phyloP scores from a whole-genome alignment of 225 moss, liverwort and hornwort species.

The Takakia lepidozioides region DNA sequence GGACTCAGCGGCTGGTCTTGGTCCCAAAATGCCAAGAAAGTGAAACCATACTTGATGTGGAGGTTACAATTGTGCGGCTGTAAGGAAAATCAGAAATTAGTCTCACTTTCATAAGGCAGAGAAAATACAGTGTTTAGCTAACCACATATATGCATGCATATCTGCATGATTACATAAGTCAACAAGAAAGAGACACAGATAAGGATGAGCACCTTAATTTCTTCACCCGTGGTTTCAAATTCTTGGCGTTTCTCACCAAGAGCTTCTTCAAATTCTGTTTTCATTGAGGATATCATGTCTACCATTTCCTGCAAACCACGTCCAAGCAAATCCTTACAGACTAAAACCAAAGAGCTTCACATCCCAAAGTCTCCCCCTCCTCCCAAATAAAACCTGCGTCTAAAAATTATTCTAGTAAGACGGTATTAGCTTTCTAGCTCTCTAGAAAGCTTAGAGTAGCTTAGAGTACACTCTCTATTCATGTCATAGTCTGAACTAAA shows the following conservation, averaged over 20 bases:
- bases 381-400: not conserved
- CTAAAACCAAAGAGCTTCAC: too few relatives aligned
- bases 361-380: too few relatives aligned
- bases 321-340: not conserved
- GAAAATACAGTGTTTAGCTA: not conserved
- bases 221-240: conserved; percentile 46
- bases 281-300: conserved; percentile 56
- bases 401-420: not conserved
- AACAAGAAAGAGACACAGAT: not conserved
- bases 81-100: not conserved
- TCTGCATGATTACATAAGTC: too few relatives aligned
- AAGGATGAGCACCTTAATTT: conserved; percentile 36
- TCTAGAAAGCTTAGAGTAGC: too few relatives aligned
- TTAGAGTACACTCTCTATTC: too few relatives aligned
- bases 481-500: too few relatives aligned
- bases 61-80: not conserved
- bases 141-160: too few relatives aligned
- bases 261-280: conserved; percentile 43
- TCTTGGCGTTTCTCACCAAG: conserved; percentile 38
- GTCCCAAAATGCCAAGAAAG: not conserved
- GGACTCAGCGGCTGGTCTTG: not conserved
- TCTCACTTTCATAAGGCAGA: not conserved
- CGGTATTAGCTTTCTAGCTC: not conserved
- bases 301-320: conserved; percentile 23
- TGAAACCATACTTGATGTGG: not conserved